Evolutionary conservation across 176 grass and related monocot species (phyloP).

Genomic region (Elaeis guineensis): DNA sequence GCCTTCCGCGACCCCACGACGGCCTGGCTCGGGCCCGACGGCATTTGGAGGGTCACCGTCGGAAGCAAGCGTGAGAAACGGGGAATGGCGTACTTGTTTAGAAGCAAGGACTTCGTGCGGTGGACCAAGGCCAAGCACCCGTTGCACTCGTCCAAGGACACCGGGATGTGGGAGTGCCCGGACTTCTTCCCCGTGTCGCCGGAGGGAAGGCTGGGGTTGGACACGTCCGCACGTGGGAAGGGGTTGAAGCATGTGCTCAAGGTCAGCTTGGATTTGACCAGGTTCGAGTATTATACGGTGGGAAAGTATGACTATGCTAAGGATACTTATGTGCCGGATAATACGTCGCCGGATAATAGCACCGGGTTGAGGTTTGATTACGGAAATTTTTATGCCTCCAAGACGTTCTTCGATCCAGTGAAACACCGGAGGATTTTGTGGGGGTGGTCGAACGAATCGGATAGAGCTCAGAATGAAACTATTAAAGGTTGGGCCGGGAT

Average conservation of each 20-base stretch:
- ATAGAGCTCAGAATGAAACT: constrained; percentile 36
- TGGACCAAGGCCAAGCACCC: constrained; percentile 50
- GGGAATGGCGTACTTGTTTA: constrained; percentile 49
- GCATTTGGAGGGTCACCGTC: constrained; percentile 38
- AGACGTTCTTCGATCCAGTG: constrained; percentile 62
- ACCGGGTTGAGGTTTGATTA: constrained; percentile 62
- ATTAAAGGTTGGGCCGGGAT: constrained; percentile 87
- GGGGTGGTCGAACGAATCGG: constrained; percentile 75
- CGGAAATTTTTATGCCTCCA: constrained; percentile 87
- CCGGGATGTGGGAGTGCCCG: constrained; percentile 66
- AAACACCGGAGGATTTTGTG: constrained; percentile 60
- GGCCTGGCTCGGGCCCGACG: constrained; percentile 45
- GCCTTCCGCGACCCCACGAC: constrained; percentile 71
- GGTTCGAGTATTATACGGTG: constrained; percentile 63
- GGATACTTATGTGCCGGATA: constrained; percentile 61
- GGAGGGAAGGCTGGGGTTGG: constrained; percentile 32
- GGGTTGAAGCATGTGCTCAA: constrained; percentile 61
- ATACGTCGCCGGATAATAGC: constrained; percentile 32
- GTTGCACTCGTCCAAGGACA: constrained; percentile 42
- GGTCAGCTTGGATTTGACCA: constrained; percentile 38
- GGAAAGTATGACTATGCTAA: constrained; percentile 46
- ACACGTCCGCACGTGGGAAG: constrained; percentile 22
- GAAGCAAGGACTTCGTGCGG: constrained; percentile 54
- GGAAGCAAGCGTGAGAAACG: constrained; percentile 40
- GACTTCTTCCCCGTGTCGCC: constrained; percentile 52